Evolutionary conservation across 352 stramenopile genomes (phyloP).

Genomic region (Globisporangium barbulae): DNA sequence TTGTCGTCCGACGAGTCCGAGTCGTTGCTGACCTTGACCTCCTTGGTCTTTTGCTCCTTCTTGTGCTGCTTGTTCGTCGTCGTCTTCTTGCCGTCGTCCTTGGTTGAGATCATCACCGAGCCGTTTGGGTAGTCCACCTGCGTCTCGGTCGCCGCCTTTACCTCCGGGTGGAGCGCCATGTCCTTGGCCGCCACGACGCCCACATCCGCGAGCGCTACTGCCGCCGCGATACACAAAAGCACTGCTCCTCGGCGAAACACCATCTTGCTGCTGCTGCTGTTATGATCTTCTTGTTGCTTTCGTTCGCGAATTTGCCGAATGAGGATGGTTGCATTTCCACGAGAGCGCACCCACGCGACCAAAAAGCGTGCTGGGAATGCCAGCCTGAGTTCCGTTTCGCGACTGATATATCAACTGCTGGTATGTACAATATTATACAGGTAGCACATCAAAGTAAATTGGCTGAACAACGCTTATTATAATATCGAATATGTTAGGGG

Average conservation of each 20-base stretch:
- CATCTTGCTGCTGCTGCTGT: slow-evolving; percentile 19
- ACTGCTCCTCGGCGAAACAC: slow-evolving; percentile 32
- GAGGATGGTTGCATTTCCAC: background rate
- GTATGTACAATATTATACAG: background rate
- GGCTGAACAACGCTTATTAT: background rate
- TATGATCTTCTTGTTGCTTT: background rate
- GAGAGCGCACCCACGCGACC: slow-evolving; percentile 6
- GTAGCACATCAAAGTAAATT: background rate
- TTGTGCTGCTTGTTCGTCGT: slow-evolving; percentile 13
- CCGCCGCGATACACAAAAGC: slow-evolving; percentile 34
- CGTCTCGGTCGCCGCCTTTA: slow-evolving; percentile 19
- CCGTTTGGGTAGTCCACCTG: slow-evolving; percentile 35
- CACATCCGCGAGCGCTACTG: slow-evolving; percentile 26
- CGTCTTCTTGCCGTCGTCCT: slow-evolving; percentile 21
- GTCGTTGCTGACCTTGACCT: slow-evolving; percentile 12
- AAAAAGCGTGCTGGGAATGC: background rate
- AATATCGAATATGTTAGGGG: background rate
- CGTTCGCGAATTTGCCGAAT: slow-evolving; percentile 10
- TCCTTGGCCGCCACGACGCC: slow-evolving; percentile 16
- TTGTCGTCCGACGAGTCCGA: slow-evolving; percentile 21
- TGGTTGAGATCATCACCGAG: slow-evolving; percentile 26
- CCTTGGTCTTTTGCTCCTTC: slow-evolving; percentile 21
- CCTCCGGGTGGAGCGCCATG: slow-evolving; percentile 8
- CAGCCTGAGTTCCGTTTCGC: background rate
- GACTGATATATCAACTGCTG: slow-evolving; percentile 4